Base-by-base conservation (phyloP, 306 rosid species). In the Cucurbita pepo region DNA sequence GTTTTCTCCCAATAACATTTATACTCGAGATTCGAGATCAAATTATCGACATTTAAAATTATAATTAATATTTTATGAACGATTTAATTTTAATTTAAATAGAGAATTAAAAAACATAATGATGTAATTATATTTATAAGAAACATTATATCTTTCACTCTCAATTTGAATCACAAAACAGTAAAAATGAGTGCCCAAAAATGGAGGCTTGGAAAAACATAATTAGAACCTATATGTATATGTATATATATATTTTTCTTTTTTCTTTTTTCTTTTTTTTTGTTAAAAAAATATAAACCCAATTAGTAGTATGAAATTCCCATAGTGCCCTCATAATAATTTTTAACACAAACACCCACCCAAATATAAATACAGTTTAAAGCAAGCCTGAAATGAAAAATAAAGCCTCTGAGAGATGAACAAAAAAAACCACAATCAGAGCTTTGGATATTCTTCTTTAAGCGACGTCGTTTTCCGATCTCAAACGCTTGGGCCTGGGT, bases 371-470 rank as follows among this genome's bases (percentile, higher is more conserved):
- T 56, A 67, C 53, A 0, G 19, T 22, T 67, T 21, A 19, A 65
- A 65, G 51, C 53, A 65, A 43, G 21, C 71, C 50, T 8, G 50
- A 25, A 69, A 25, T 16, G 10, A 48, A 48, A 37, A 50, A 13
- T 0, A 21, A 22, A 52, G 13, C 56, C 70, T 67, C 73, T 22
- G 73, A 47, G 52, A 63, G 56, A 67, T 67, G 56, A 66, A 45
- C 18, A 22, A 47, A 67, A 58, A 56, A 66, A 47, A 66, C 72
- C 73, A 67, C 73, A 67, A 67, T 47, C 73, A 67, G 73, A 67
- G 41, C 10, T 60, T 15, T 6, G 65, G 40, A 5, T 34, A 5
- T 30, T 58, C 37, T 22, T 22, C 4, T 10, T 8, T 16, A 41
- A 30, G 47, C 50, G 47, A 8, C 13, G 13, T 8, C 52, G 34